Conservation (phyloP, 1,284 basidiomycete species). For the Ganoderma lucidum region DNA sequence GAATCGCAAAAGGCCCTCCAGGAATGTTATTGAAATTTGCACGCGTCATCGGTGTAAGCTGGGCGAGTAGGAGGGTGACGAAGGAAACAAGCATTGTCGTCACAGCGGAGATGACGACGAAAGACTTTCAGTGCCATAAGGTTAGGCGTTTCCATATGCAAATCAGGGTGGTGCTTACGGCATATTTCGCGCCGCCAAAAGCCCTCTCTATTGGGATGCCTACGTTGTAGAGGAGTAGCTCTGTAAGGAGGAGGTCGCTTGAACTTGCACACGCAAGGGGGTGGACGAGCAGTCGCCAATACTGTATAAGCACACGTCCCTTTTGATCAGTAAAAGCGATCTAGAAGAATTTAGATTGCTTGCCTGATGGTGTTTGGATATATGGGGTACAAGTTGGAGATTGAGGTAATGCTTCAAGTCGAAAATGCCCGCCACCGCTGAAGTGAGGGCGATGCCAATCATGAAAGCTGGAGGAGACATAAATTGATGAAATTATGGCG, state of each 20-base stretch:
- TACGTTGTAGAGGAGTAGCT: constrained; percentile 79
- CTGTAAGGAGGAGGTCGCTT: constrained; percentile 83
- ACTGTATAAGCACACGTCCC: constrained; percentile 55
- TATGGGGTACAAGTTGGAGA: constrained; percentile 50
- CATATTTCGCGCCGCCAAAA: constrained; percentile 89
- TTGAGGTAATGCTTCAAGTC: constrained; percentile 90
- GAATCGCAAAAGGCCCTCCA: constrained; percentile 75
- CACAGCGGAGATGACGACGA: constrained; percentile 68
- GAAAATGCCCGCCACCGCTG: constrained; percentile 78
- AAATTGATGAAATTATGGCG: background rate
- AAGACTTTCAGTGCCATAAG: constrained; percentile 65
- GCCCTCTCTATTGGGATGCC: constrained; percentile 82
- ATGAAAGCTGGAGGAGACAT: constrained; percentile 71
- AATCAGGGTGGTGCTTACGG: constrained; percentile 59
- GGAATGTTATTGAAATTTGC: constrained; percentile 75
- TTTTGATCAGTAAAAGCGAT: background rate
- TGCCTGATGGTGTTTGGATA: constrained; percentile 52
- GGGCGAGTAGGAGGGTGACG: constrained; percentile 54
- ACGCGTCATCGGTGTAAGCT: constrained; percentile 59
- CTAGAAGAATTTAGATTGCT: constrained; percentile 7
- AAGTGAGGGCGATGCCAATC: constrained; percentile 71
- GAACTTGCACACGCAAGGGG: constrained; percentile 86
- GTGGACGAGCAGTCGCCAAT: constrained; percentile 84
- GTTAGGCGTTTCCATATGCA: constrained; percentile 9
- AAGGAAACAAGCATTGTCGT: constrained; percentile 77